Conservation (phyloP, 768 basidiomycete species). For the Tulasnella sp. region DNA sequence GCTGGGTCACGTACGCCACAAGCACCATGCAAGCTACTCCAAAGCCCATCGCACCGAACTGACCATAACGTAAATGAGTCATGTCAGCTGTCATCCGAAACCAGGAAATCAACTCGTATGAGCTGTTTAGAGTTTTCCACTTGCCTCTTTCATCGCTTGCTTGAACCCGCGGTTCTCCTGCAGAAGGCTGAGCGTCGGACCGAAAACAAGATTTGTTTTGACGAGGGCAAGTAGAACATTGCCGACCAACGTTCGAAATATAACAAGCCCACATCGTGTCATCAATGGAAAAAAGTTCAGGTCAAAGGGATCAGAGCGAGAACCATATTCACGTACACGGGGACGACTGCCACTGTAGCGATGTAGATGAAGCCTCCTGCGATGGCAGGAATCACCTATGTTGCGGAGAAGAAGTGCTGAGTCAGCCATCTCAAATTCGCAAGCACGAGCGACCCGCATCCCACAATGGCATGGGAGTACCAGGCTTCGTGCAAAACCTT, state of each 20-base stretch:
- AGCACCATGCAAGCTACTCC: conserved; percentile 89
- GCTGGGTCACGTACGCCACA: conserved; percentile 66
- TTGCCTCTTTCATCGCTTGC: conserved; percentile 87
- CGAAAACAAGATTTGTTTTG: conserved; percentile 10
- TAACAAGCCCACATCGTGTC: background rate
- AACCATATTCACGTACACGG: conserved; percentile 58
- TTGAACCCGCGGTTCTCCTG: conserved; percentile 81
- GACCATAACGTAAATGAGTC: conserved; percentile 30
- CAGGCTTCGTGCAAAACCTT: background rate
- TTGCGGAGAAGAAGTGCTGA: background rate
- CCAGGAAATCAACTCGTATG: conserved; percentile 18
- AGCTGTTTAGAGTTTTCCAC: conserved; percentile 29
- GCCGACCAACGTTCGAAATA: conserved; percentile 19
- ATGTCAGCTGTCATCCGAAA: background rate
- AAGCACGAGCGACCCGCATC: background rate
- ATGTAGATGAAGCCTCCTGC: conserved; percentile 92
- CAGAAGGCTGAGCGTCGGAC: conserved; percentile 52
- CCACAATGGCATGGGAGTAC: conserved; percentile 26
- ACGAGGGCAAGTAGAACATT: conserved; percentile 7
- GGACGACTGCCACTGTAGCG: conserved; percentile 85
- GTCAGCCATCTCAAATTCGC: background rate
- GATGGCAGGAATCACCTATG: conserved; percentile 81
- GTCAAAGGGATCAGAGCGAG: background rate
- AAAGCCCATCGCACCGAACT: conserved; percentile 90
- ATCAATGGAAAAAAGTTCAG: conserved; percentile 1